These are phyloP conservation scores for Blastomyces emzantsi DNA, from an alignment of 2,329 filamentous ascomycete species.

Conservation along the genomic window DNA sequence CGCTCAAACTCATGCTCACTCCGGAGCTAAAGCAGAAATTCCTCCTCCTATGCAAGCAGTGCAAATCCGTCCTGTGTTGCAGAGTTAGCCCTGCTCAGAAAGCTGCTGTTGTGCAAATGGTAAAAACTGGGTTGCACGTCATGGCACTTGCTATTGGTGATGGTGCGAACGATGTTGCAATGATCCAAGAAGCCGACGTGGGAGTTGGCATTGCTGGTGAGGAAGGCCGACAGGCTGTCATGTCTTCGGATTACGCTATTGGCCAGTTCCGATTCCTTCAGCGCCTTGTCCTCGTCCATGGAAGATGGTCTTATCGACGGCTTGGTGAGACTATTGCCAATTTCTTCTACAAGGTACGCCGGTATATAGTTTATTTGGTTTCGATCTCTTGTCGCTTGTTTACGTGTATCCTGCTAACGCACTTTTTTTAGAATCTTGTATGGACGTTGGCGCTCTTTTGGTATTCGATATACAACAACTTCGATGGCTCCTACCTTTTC, in stretches of 20 bases:
- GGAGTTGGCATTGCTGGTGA: slow-evolving; percentile 91
- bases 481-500: slow-evolving; percentile 93
- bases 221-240: slow-evolving; percentile 84
- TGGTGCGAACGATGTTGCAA: slow-evolving; percentile 91
- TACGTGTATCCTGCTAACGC: not conserved
- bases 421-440: slow-evolving; percentile 63
- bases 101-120: slow-evolving; percentile 91
- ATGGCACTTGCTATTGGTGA: slow-evolving; percentile 93
- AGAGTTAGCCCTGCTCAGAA: slow-evolving; percentile 96
- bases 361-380: not conserved
- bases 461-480: slow-evolving; percentile 93
- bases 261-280: slow-evolving; percentile 87
- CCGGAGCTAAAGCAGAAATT: slow-evolving; percentile 85
- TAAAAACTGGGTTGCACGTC: slow-evolving; percentile 88
- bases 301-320: slow-evolving; percentile 91
- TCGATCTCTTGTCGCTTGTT: not conserved
- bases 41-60: slow-evolving; percentile 89
- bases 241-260: slow-evolving; percentile 94
- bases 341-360: slow-evolving; percentile 88
- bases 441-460: slow-evolving; percentile 97
- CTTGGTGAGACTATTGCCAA: slow-evolving; percentile 91
- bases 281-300: slow-evolving; percentile 77
- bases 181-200: slow-evolving; percentile 97
- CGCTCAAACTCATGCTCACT: slow-evolving; percentile 76
- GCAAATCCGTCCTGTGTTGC: slow-evolving; percentile 92